phyloP scores from a whole-genome alignment of 1,284 basidiomycete genomes.

The Sporisorium sorghi region DNA sequence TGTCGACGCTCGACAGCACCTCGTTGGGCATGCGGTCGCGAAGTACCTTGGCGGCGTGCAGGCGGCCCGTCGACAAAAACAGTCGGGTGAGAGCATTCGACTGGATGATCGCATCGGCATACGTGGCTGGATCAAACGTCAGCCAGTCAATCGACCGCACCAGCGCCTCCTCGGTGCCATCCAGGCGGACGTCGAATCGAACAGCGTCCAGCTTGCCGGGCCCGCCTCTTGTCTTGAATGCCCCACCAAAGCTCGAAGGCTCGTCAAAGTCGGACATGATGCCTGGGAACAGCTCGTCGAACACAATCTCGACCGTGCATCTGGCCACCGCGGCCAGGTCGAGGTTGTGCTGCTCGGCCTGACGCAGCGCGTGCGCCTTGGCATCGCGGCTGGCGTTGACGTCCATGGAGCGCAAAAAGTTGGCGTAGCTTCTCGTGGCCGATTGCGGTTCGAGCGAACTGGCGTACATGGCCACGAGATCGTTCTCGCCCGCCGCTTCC shows the following conservation, averaged over 20 bases:
- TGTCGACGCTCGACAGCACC: slow-evolving; percentile 41
- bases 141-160: slow-evolving; percentile 95
- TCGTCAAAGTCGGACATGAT: slow-evolving; percentile 42
- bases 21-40: slow-evolving; percentile 61
- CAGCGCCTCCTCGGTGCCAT: slow-evolving; percentile 72
- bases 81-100: slow-evolving; percentile 61
- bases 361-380: slow-evolving; percentile 79
- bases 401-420: slow-evolving; percentile 83
- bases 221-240: slow-evolving; percentile 17
- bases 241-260: slow-evolving; percentile 21
- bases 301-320: slow-evolving; percentile 78
- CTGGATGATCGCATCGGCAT: slow-evolving; percentile 64
- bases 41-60: slow-evolving; percentile 63
- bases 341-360: slow-evolving; percentile 84
- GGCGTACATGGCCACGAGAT: slow-evolving; percentile 92
- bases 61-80: slow-evolving; percentile 58
- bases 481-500: slow-evolving; percentile 78
- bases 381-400: slow-evolving; percentile 78
- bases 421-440: slow-evolving; percentile 90
- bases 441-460: slow-evolving; percentile 85
- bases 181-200: slow-evolving; percentile 44
- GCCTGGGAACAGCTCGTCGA: slow-evolving; percentile 74
- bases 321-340: slow-evolving; percentile 84
- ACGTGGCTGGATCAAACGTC: slow-evolving; percentile 74
- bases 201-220: slow-evolving; percentile 22